Evolutionary conservation across 108 stramenopile genomes (phyloP).

Genomic region (Seminavis robusta): DNA sequence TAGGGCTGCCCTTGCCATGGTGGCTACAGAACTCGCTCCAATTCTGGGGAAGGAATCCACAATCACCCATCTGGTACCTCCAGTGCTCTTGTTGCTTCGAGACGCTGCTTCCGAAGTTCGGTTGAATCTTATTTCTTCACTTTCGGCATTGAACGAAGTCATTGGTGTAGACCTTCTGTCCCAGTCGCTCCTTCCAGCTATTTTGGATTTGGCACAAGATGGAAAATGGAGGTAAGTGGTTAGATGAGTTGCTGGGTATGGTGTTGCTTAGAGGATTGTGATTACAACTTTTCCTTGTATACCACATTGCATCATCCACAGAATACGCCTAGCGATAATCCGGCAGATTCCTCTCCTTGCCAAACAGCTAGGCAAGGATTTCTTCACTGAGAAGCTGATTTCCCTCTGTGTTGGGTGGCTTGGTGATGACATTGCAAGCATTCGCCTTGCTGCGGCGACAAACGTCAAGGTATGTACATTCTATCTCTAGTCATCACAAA

Average conservation of each 20-base stretch:
- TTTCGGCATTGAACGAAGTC: slow-evolving; percentile 90
- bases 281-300: too few species aligned
- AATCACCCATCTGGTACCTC: slow-evolving; percentile 88
- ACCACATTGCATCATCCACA: too few species aligned
- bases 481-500: not conserved
- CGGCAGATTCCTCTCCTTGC: slow-evolving; percentile 93
- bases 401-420: slow-evolving; percentile 92
- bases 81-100: slow-evolving; percentile 89
- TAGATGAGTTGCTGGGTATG: too few species aligned
- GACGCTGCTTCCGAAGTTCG: slow-evolving; percentile 94
- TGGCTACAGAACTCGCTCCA: slow-evolving; percentile 91
- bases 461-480: slow-evolving; percentile 78
- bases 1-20: slow-evolving; percentile 88
- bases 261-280: too few species aligned
- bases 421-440: slow-evolving; percentile 89
- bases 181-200: slow-evolving; percentile 94
- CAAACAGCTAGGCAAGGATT: slow-evolving; percentile 86
- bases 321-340: slow-evolving; percentile 94
- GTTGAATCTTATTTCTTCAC: slow-evolving; percentile 92
- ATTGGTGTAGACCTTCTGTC: slow-evolving; percentile 92
- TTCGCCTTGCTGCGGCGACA: slow-evolving; percentile 88
- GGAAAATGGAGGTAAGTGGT: slow-evolving; percentile 80
- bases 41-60: slow-evolving; percentile 86
- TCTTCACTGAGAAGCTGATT: slow-evolving; percentile 83
- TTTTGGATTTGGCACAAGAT: slow-evolving; percentile 95